Evolutionary conservation across 2,329 filamentous ascomycete species (phyloP), one percentile per base, ranked within the genome.

Genomic region (Thelonectria rubi): DNA sequence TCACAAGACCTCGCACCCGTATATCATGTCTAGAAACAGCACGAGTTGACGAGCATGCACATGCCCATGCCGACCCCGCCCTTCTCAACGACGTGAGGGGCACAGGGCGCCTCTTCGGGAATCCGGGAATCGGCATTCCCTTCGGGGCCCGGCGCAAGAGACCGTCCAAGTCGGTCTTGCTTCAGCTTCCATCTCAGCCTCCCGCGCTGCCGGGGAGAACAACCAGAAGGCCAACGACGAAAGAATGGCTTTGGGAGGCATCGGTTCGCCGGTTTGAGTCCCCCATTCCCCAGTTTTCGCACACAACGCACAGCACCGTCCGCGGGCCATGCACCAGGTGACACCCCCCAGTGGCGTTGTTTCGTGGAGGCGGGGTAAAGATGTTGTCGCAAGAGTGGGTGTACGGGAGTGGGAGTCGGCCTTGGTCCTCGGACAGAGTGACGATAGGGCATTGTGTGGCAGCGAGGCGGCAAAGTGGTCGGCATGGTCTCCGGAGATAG

Each of bases 401-500:
- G 40, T 52, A 30, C 58, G 32, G 47, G 37, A 60, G 40, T 32
- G 11, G 42, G 18, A 45, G 46, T 49, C 32, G 37, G 34, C 12
- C 14, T n/a, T 48, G n/a, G 30, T 21, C 52, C 47, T 55, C 40
- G 52, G 40, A 12, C 55, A 62, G 53, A 45, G 32, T 58, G 18
- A 49, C 32, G 24, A 51, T 21, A 34, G 48, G 30, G 43, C 26
- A 46, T 32, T 58, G 55, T 53, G 65, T 62, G 67, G 62, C 55
- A 30, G 26, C 54, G 49, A 58, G 61, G 57, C 52, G 43, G 32
- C 54, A 68, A 64, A 64, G 57, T 65, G 34, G 37, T 56, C 68
- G 68, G 68, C 64, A 70, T 55, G 21, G 49, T 62, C 32, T 50
- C 62, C 68, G 68, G 68, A 52, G 34, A 60, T 40, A 37, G 24